Evolutionary conservation across 2,329 filamentous ascomycete species (phyloP).

Genomic region (Didymella lethalis): DNA sequence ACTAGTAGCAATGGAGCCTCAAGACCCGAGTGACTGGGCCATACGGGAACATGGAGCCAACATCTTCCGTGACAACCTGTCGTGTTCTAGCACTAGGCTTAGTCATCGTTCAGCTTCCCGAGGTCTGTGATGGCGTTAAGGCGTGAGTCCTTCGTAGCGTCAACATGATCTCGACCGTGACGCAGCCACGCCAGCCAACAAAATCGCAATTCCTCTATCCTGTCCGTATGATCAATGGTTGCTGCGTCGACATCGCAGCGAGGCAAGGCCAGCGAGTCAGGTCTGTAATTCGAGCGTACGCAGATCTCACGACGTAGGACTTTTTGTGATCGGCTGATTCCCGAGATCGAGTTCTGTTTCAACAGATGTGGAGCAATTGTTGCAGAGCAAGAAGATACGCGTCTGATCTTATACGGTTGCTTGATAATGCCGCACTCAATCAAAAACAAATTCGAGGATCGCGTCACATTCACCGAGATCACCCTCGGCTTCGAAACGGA

Average conservation of each 20-base stretch:
- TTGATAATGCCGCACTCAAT: no score
- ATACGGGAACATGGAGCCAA: not conserved
- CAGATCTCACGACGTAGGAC: not conserved
- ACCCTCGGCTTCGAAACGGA: not conserved
- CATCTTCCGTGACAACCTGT: not conserved
- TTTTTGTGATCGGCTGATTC: not conserved
- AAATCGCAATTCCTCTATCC: not conserved
- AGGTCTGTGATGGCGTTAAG: no score
- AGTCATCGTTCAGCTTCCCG: no score
- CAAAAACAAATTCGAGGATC: not conserved
- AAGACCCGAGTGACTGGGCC: not conserved
- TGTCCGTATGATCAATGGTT: not conserved
- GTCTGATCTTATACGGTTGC: not conserved
- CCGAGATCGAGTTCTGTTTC: not conserved
- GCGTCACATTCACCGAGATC: not conserved
- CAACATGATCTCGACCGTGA: not conserved
- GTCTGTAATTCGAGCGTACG: not conserved
- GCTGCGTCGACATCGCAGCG: not conserved
- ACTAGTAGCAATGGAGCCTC: no score
- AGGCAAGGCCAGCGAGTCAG: not conserved
- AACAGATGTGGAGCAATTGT: no score
- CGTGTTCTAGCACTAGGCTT: not conserved
- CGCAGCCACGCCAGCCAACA: no score
- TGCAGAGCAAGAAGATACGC: no score
- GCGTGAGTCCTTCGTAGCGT: not conserved